Base-by-base conservation (phyloP, 1,284 basidiomycete genomes). In the Tilletiopsis washingtonensis region DNA sequence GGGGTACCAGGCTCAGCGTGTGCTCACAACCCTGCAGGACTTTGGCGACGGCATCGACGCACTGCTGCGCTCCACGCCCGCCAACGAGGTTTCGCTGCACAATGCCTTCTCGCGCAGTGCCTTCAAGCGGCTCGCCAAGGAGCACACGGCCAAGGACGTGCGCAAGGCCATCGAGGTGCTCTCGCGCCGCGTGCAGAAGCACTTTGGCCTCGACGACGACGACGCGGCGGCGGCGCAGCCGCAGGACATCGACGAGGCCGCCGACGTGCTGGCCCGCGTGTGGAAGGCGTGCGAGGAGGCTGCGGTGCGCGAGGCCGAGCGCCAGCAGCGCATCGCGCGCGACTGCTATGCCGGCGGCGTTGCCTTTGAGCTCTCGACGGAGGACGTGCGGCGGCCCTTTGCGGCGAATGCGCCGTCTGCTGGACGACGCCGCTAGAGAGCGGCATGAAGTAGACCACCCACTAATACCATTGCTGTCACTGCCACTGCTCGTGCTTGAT, bases 1-100 rank as follows among this genome's bases (percentile, higher is more conserved):
- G 38, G 7, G 17, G 32, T 3, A 34, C 32, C 32, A 12, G 32
- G 17, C 32, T 11, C 32, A 34, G 32, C 12, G 12, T 34, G 32
- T 27, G 37, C 52, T 11, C n/a, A n/a, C n/a, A n/a, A 19, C 5
- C 21, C 17, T 19, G 9, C 57, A 93, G 90, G 93, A 96, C 74
- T 96, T 87, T 74, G 91, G 94, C 63, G 88, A 93, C 51, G 90
- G 88, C 1, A 80, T 96, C 34, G 91, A 97, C 62, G 81, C 85
- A 12, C 78, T 90, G 2, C 77, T 96, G 21, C 83, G 85, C 66
- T 85, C 84, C 3, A 87, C 86, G 0, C 83, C 85, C 1, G 81
- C 89, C 0, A 81, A 79, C 32, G 90, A 96, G 66, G 81, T 97
- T 11, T 76, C 82, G 2, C 81, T 84, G 45, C 90, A 86, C 68